phyloP scores from a whole-genome alignment of 257 asterid species.

The Nicotiana sylvestris region DNA sequence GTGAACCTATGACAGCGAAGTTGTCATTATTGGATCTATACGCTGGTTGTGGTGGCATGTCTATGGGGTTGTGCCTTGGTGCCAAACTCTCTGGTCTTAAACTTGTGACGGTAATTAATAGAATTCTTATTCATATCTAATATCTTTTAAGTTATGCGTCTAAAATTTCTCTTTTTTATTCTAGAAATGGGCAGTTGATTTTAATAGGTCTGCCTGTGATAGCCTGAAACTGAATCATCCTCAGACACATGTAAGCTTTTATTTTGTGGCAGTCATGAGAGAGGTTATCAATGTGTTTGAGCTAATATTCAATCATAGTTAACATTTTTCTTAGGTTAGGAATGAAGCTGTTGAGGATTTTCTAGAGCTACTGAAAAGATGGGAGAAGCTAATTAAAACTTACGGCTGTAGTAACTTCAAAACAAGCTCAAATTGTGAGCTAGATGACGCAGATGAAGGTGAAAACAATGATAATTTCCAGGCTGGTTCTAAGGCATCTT shows the following conservation, averaged over 20 bases:
- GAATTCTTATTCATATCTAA: background rate
- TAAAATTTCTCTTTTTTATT: background rate
- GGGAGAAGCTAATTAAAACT: conserved; percentile 59
- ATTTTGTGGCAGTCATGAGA: background rate
- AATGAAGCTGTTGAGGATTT: conserved; percentile 76
- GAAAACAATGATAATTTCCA: conserved; percentile 18
- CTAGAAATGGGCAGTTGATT: conserved; percentile 94
- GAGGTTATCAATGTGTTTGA: background rate
- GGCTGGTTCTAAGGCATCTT: conserved; percentile 30
- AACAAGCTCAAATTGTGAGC: conserved; percentile 21
- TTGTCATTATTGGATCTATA: conserved; percentile 64
- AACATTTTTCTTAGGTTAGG: conserved; percentile 57
- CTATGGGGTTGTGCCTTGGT: conserved; percentile 85
- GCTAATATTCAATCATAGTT: background rate
- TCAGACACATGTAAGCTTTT: conserved; percentile 55
- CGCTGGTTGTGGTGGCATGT: conserved; percentile 98
- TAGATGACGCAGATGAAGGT: conserved; percentile 29
- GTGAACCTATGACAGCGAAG: conserved; percentile 43
- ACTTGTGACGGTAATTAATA: conserved; percentile 56
- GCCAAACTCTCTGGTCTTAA: conserved; percentile 61
- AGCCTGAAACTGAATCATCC: conserved; percentile 89
- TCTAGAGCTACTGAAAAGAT: conserved; percentile 62
- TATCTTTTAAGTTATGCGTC: background rate
- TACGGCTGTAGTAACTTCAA: conserved; percentile 40
- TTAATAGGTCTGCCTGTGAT: conserved; percentile 64